Percentiles rank a stretch among this genome's conserved stretches.
Evolutionary conservation across 2,329 filamentous ascomycete species (phyloP).

Genomic region (Venturiaceae sp.): DNA sequence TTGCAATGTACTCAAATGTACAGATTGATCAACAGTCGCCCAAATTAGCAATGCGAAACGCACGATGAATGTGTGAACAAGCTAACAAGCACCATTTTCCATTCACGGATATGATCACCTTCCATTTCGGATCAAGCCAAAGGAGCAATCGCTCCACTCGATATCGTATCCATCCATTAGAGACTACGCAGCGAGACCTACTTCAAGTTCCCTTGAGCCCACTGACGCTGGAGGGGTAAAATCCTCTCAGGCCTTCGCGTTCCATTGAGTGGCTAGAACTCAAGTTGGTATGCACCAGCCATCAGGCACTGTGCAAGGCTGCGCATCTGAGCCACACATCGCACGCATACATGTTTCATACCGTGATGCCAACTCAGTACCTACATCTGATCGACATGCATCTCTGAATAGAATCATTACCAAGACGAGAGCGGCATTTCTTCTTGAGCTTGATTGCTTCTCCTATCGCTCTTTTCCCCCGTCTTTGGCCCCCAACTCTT

Average conservation of each 20-base stretch:
- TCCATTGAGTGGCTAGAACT: neutral
- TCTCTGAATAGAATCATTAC: neutral
- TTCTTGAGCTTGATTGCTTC: neutral
- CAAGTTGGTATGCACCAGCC: neutral
- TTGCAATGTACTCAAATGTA: neutral
- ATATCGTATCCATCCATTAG: neutral
- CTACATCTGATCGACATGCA: neutral
- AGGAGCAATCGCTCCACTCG: neutral
- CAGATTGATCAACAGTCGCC: neutral
- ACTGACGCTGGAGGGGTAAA: too few relatives aligned
- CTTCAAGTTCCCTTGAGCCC: neutral
- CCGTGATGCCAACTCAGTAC: neutral
- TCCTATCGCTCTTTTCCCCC: neutral
- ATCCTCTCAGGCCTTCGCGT: neutral
- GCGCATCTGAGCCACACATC: slow-evolving; percentile 1
- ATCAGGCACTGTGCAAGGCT: neutral
- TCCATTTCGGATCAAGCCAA: neutral
- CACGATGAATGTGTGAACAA: neutral
- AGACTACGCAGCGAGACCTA: neutral
- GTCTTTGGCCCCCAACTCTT: neutral
- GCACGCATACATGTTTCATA: neutral
- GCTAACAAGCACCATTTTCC: neutral
- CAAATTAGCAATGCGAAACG: neutral
- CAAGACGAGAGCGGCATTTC: neutral
- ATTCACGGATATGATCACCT: neutral